Evolutionary conservation across 2,329 filamentous ascomycete genomes (phyloP), one percentile per base, ranked within the genome.

Genomic region (Aspergillus melleus): DNA sequence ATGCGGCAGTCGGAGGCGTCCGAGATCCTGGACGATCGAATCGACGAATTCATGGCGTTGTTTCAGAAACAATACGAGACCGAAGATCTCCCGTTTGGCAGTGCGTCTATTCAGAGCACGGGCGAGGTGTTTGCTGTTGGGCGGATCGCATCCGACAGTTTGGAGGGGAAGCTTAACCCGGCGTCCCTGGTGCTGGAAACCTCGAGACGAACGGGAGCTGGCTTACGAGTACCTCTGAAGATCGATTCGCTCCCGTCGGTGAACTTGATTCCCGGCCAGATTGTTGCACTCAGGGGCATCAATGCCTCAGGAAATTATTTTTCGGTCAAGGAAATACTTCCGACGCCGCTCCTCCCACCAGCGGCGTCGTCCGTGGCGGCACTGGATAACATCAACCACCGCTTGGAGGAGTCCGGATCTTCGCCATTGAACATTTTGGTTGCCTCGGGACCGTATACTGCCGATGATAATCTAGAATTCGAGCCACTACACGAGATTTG

Each of bases 1-100:
- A 96, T 98, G 92, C 96, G 96, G 71, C 83, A 95, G 6, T 93
- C 91, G 5, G 93, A 97, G 73, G 88, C 92, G 0, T 96, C 94
- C 4, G 93, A 96, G 74, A 91, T 96, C 49, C 84, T 98, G 8
- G 95, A 99, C 76, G 94, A 98, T 76, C 85, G 92, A 68, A 97
- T 99, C 79, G 92, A 98, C 68, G 92, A 93, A 63, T 96, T 97
- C 70, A 83, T 87, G 60, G 79, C 81, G n/a, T 76, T 92, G 1
- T 82, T 96, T 5, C 88, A 91, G 76, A 85, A 89, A 58, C 82
- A 92, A 65, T 86, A 96, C 75, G 81, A 85, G 14, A 80, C 96
- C 6, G 90, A 95, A 19, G 89, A 95, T 60, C 84, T 86, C 19
- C 89, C 86, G 0, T 96, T 99, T 74, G 93, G 93, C 52, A 96